phyloP scores from a whole-genome alignment of 2,329 filamentous ascomycete species.

The Colletotrichum sp. region DNA sequence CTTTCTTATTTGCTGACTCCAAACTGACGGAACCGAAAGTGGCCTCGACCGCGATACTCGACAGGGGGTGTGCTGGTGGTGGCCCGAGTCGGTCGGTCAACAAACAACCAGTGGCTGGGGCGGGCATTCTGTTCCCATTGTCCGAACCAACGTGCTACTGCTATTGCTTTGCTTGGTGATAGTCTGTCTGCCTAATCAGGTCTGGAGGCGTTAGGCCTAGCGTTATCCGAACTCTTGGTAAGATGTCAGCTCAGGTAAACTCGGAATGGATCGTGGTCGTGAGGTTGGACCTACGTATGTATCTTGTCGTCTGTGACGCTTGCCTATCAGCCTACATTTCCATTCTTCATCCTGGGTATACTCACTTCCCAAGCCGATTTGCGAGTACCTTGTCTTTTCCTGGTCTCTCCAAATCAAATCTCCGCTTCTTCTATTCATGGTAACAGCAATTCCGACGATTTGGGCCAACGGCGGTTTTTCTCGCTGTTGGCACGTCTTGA shows the following conservation, averaged over 20 bases:
- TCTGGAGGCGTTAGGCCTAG: neutral
- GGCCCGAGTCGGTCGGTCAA: neutral
- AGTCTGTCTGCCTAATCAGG: neutral
- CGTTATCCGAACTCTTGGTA: neutral
- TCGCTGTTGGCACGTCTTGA: neutral
- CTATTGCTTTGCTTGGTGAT: neutral
- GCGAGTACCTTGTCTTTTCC: neutral
- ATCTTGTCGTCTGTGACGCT: neutral
- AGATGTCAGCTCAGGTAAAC: neutral
- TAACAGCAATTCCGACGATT: neutral
- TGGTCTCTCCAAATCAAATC: neutral
- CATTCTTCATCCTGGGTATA: neutral
- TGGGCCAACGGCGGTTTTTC: conserved; percentile 3
- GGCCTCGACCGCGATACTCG: neutral
- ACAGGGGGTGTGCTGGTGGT: neutral
- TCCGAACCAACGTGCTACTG: neutral
- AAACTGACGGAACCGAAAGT: neutral
- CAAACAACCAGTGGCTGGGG: neutral
- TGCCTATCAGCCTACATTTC: neutral
- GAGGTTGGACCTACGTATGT: neutral
- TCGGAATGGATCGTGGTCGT: neutral
- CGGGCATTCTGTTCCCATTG: neutral
- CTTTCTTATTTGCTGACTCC: conserved; percentile 5
- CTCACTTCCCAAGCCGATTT: neutral
- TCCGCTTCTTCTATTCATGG: neutral